A percentile compares a stretch with the other conserved stretches of the same genome.
phyloP scores from a whole-genome alignment of 805 yeast genomes.

The Ogataea parapolymorpha region DNA sequence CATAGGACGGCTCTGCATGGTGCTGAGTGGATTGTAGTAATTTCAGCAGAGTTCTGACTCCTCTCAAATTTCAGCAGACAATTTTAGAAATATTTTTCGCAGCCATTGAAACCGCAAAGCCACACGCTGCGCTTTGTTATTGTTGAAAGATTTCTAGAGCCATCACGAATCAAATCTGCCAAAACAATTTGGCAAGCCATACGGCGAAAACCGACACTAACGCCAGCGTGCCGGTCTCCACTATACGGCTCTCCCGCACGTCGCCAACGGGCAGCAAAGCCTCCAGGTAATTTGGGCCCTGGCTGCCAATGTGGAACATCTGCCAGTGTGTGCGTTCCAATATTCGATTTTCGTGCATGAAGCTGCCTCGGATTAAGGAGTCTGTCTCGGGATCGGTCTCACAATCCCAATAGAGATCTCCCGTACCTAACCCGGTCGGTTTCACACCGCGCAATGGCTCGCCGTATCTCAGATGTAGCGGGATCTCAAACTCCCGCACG shows the following conservation, averaged over 20 bases:
- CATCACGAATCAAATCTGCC: conserved; percentile 4
- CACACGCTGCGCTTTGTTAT: conserved; percentile 3
- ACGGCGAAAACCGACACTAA: conserved; percentile 2
- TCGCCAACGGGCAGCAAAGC: conserved; percentile 3
- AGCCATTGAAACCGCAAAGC: conserved; percentile 6
- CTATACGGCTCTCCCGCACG: not conserved
- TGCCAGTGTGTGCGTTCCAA: conserved; percentile 1
- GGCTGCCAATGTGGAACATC: conserved; percentile 1
- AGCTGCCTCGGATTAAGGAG: conserved; percentile 15
- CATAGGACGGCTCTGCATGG: not conserved
- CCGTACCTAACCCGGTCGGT: conserved; percentile 17
- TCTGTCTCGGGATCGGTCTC: conserved; percentile 10
- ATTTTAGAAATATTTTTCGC: conserved; percentile 10
- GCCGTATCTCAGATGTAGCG: conserved; percentile 32
- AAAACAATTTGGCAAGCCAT: not conserved
- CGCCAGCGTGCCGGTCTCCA: conserved; percentile 4
- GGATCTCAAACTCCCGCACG: conserved; percentile 26
- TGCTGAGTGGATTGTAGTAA: not conserved
- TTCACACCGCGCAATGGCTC: conserved; percentile 19
- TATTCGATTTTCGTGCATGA: conserved; percentile 19
- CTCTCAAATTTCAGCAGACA: conserved; percentile 2
- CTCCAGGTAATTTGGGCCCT: conserved; percentile 2
- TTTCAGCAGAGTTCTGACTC: not conserved
- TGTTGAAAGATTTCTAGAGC: not conserved
- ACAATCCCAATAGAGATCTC: conserved; percentile 30